phyloP scores from a whole-genome alignment of 2,329 filamentous ascomycete species.

The Fusarium dlaminii region DNA sequence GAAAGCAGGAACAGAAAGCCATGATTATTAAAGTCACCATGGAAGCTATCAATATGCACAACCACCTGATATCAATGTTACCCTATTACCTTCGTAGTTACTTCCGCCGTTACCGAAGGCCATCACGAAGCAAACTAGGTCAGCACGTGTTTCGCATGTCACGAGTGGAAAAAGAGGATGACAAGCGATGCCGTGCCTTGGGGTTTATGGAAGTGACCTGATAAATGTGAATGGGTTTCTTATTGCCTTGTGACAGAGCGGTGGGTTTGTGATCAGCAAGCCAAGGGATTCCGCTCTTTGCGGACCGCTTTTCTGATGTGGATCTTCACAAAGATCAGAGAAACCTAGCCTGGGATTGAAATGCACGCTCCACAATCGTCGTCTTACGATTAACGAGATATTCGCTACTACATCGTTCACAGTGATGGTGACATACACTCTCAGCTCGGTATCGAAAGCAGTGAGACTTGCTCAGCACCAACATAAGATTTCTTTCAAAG shows the following conservation, averaged over 20 bases:
- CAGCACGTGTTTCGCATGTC: no score
- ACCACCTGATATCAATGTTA: no score
- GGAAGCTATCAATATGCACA: not conserved
- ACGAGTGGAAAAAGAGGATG: no score
- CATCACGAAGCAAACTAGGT: no score
- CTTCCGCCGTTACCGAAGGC: no score
- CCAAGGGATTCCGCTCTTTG: not conserved
- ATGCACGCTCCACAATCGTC: not conserved
- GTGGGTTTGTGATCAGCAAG: not conserved
- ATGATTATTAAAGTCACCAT: not conserved
- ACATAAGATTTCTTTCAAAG: not conserved
- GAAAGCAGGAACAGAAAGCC: not conserved
- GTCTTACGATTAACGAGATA: not conserved
- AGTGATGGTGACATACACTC: not conserved
- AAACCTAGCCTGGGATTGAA: not conserved
- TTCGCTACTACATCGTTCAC: accelerated
- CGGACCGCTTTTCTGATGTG: no score
- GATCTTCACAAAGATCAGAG: not conserved
- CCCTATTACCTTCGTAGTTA: no score
- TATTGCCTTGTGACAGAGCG: not conserved
- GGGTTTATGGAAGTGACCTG: not conserved
- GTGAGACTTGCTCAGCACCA: no score
- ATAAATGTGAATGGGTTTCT: not conserved
- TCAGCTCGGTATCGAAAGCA: not conserved
- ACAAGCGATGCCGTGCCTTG: not conserved